A percentile compares a stretch with the other conserved stretches of the same genome.
These are phyloP conservation scores for Penicillium psychrosexuale DNA, from an alignment of 2,329 filamentous ascomycete genomes.

Conservation along the genomic window DNA sequence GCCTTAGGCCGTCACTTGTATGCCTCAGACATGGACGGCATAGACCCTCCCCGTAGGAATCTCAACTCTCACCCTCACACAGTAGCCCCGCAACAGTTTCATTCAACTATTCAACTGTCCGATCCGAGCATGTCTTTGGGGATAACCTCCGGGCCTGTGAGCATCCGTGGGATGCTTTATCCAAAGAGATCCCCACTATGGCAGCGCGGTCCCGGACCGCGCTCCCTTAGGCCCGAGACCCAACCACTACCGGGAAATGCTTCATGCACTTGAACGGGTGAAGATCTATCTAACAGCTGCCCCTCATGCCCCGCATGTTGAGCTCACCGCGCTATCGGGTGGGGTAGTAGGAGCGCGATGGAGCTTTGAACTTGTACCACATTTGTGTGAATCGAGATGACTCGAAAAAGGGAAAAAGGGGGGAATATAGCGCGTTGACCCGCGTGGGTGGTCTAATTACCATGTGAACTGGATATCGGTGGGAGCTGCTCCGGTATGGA, in stretches of 20 bases:
- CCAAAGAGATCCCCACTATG: background rate
- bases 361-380: background rate
- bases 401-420: background rate
- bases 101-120: background rate
- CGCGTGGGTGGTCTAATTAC: background rate
- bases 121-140: too few relatives aligned
- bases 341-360: constrained; percentile 4
- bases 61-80: too few relatives aligned
- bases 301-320: background rate
- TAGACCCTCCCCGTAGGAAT: too few relatives aligned
- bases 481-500: background rate
- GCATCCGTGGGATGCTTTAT: background rate
- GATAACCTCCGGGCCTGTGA: background rate
- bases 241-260: background rate
- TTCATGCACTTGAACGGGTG: background rate
- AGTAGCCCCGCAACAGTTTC: too few relatives aligned
- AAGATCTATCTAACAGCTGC: constrained; percentile 2
- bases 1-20: too few relatives aligned
- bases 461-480: background rate
- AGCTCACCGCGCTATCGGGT: background rate
- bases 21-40: too few relatives aligned
- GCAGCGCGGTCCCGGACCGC: constrained; percentile 6
- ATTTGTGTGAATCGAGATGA: background rate
- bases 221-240: background rate
- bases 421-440: background rate